Base-by-base conservation (phyloP, 2,329 filamentous ascomycete genomes). In the Thielaviopsis punctulata region DNA sequence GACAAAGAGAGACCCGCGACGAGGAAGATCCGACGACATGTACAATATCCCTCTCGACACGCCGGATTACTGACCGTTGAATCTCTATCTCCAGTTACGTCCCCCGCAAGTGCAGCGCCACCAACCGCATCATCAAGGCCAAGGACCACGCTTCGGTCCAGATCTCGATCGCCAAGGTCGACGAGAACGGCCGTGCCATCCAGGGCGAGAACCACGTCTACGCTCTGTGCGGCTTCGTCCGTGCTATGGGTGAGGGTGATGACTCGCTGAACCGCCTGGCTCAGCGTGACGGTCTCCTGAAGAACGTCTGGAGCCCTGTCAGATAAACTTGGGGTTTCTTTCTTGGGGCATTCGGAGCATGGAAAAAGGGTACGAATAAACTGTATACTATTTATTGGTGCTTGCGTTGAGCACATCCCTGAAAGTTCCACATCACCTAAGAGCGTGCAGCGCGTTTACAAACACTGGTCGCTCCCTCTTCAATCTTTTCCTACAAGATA, bases 41-140 rank as follows among this genome's bases (percentile, higher is more conserved):
- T 45, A 3, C 44, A n/a, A 45, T 15, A n/a, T 18, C 24, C 2
- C 19, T 4, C 2, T 15, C 2, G 18, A 13, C 44, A 25, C 21
- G 22, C 39, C 48, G 47, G 13, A 25, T 55, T 59, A 60, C 62
- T 68, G 59, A 66, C 59, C 51, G 24, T 18, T 48, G 23, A 22
- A 52, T 48, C 41, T 24, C 30, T 51, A 45, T 60, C n/a, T n/a
- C 59, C 68, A 93, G 87, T 71, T 94, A 94, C 82, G 86, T 95
- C 79, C 88, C 88, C 70, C 87, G 90, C 79, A 96, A 95, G 79
- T 96, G 90, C 86, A 87, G 80, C 72, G 89, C 89, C 65, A 95
- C 90, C 72, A 93, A 94, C 86, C 87, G 92, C 76, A 95, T 96
- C 80, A 96, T 98, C 83, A 95, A 95, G 79, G 88, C 92, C 78